Evolutionary conservation across 805 yeast genomes (phyloP).

Genomic region (Candida sanyiensis): DNA sequence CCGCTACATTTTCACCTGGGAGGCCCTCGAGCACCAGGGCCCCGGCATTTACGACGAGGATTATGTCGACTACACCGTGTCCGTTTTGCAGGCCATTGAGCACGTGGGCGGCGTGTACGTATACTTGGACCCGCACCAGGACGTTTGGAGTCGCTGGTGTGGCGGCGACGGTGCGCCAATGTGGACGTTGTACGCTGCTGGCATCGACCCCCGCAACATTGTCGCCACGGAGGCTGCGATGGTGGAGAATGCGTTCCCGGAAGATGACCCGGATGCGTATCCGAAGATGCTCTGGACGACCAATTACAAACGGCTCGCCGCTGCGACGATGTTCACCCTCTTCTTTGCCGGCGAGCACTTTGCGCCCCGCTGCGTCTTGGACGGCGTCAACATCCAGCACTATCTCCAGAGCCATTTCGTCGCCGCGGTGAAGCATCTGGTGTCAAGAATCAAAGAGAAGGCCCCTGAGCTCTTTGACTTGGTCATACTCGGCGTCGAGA

Average conservation of each 20-base stretch:
- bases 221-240: conserved; percentile 72
- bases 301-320: conserved; percentile 70
- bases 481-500: conserved; percentile 72
- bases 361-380: conserved; percentile 69
- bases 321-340: conserved; percentile 76
- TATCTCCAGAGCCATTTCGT: conserved; percentile 63
- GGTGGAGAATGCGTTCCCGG: conserved; percentile 52
- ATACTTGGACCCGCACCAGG: conserved; percentile 87
- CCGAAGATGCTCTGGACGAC: conserved; percentile 94
- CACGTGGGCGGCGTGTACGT: conserved; percentile 70
- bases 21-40: conserved; percentile 83
- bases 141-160: conserved; percentile 82
- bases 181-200: conserved; percentile 90
- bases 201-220: conserved; percentile 74
- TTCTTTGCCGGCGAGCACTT: conserved; percentile 74
- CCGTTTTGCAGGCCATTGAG: conserved; percentile 51
- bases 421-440: conserved; percentile 44
- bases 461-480: conserved; percentile 42
- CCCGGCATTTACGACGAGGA: conserved; percentile 80
- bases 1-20: conserved; percentile 82
- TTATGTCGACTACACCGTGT: conserved; percentile 62
- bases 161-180: conserved; percentile 95
- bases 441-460: conserved; percentile 32
- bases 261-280: conserved; percentile 36
- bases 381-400: conserved; percentile 73